phyloP scores from a whole-genome alignment of 257 asterid species.

The Solanum dulcamara region DNA sequence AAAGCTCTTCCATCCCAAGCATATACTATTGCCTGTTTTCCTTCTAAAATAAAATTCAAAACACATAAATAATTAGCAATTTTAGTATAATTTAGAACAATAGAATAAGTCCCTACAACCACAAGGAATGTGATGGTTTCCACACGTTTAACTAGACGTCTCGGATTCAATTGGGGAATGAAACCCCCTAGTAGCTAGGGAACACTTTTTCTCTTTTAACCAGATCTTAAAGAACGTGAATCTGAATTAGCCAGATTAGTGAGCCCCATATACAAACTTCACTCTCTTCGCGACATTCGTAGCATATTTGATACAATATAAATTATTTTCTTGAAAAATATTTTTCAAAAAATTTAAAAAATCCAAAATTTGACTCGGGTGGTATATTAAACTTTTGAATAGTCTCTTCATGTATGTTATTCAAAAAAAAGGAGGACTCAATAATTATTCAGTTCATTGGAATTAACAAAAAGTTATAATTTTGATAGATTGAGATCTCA shows the following conservation, averaged over 20 bases:
- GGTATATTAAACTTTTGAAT: too few species aligned
- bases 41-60: not conserved
- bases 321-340: not conserved
- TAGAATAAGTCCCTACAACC: not conserved
- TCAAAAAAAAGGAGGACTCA: not conserved
- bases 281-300: not conserved
- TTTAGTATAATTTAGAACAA: not conserved
- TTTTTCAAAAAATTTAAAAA: not conserved
- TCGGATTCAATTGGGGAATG: too few species aligned
- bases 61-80: not conserved
- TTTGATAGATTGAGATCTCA: not conserved
- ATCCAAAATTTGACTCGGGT: not conserved
- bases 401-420: not conserved
- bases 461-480: not conserved
- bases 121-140: not conserved
- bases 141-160: not conserved
- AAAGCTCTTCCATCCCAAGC: slow-evolving; percentile 17
- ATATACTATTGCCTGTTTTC: not conserved
- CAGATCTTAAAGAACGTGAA: not conserved
- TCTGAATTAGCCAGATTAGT: not conserved
- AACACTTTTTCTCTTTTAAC: not conserved
- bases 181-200: not conserved
- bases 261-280: not conserved
- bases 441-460: not conserved
- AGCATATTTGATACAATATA: not conserved